phyloP scores from a whole-genome alignment of 1,284 basidiomycete species.

The Wolfiporia cocos region DNA sequence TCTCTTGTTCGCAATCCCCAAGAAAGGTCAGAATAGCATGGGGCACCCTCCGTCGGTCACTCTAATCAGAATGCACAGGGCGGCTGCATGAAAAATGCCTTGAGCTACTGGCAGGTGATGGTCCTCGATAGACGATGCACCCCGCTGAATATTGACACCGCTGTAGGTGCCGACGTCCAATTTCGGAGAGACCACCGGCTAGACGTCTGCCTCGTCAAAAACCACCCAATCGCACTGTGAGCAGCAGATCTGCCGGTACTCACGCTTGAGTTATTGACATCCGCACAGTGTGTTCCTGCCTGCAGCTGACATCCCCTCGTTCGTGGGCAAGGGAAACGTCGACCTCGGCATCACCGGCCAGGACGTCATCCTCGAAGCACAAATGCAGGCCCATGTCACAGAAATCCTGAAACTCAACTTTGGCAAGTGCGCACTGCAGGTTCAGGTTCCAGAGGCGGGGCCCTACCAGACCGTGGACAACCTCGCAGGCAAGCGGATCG shows the following conservation, averaged over 20 bases:
- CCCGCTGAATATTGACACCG: constrained; percentile 1
- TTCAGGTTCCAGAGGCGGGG: constrained; percentile 87
- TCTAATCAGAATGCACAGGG: constrained; percentile 37
- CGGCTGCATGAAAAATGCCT: constrained; percentile 92
- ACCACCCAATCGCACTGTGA: constrained; percentile 90
- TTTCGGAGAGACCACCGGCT: constrained; percentile 87
- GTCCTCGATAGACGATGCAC: neutral
- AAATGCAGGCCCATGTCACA: constrained; percentile 71
- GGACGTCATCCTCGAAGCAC: constrained; percentile 92
- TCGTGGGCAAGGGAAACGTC: constrained; percentile 96
- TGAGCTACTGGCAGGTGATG: constrained; percentile 72
- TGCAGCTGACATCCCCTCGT: constrained; percentile 96
- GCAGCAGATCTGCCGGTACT: constrained; percentile 16
- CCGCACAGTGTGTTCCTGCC: constrained; percentile 86
- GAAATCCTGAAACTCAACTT: constrained; percentile 87
- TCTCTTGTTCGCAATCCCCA: constrained; percentile 92
- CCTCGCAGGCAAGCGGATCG: constrained; percentile 87
- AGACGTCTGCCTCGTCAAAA: constrained; percentile 89
- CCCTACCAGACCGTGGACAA: constrained; percentile 70
- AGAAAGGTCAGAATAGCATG: constrained; percentile 71
- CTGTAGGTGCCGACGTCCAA: constrained; percentile 91
- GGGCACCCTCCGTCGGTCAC: neutral
- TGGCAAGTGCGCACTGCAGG: constrained; percentile 91
- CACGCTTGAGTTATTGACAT: neutral
- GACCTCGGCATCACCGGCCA: constrained; percentile 94